These are phyloP conservation scores for Claviceps paspali DNA, from an alignment of 2,329 filamentous ascomycete genomes.

Conservation along the genomic window DNA sequence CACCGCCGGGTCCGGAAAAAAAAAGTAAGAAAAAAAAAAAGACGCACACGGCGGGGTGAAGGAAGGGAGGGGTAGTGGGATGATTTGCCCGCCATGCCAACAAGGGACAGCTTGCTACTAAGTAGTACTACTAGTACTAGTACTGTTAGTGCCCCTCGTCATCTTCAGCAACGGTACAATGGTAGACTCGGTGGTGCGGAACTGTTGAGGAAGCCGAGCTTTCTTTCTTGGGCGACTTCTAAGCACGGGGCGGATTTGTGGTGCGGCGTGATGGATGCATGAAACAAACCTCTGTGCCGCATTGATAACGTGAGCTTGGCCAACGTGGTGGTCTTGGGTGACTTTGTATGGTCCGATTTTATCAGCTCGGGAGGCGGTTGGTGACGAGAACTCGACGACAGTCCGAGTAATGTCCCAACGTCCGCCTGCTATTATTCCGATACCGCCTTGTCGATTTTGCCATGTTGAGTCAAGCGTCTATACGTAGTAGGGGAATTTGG, in stretches of 20 bases:
- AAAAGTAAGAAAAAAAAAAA: no score
- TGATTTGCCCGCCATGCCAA: background rate
- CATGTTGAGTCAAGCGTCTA: background rate
- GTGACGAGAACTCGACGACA: background rate
- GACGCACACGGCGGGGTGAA: slow-evolving; percentile 9
- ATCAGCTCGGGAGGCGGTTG: background rate
- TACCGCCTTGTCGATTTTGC: background rate
- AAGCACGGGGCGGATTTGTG: no score
- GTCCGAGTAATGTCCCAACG: background rate
- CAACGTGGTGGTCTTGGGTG: background rate
- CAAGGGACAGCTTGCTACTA: background rate
- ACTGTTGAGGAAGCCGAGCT: slow-evolving; percentile 2
- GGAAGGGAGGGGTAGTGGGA: background rate
- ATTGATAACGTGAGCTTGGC: background rate
- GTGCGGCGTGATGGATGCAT: background rate
- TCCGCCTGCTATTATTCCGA: background rate
- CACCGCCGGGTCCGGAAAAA: no score
- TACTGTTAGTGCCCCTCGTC: background rate
- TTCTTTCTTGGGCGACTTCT: background rate
- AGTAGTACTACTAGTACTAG: no score
- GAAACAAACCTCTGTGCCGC: background rate
- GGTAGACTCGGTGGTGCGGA: no score
- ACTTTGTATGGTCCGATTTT: background rate
- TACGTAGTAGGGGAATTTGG: no score
- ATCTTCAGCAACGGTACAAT: slow-evolving; percentile 2